Evolutionary conservation across 208 protist genomes (phyloP).

Genomic region (Leishmania aethiopica): DNA sequence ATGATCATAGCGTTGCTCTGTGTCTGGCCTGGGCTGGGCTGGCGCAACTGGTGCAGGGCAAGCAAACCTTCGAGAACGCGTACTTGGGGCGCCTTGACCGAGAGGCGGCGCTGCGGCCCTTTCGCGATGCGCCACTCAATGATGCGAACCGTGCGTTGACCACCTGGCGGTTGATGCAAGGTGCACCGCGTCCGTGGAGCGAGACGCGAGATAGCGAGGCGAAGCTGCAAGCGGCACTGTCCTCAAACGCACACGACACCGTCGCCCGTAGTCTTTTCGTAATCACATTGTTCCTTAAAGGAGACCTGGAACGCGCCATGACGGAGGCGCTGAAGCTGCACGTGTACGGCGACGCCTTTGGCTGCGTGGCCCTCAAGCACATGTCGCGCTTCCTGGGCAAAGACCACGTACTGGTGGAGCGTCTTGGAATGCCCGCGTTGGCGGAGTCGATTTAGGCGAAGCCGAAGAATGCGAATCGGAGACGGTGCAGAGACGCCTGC

Average conservation of each 20-base stretch:
- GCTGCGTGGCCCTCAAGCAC: constrained; percentile 53
- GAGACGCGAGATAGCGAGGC: constrained; percentile 61
- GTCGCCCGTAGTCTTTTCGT: constrained; percentile 59
- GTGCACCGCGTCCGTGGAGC: constrained; percentile 45
- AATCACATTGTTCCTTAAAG: constrained; percentile 79
- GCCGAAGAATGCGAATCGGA: background rate
- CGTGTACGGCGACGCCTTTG: constrained; percentile 46
- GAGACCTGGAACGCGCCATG: constrained; percentile 82
- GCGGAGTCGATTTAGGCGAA: background rate
- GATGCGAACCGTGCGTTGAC: constrained; percentile 58
- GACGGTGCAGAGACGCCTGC: background rate
- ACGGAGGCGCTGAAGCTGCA: constrained; percentile 87
- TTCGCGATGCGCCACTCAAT: constrained; percentile 46
- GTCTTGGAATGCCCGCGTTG: constrained; percentile 27
- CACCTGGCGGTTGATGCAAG: constrained; percentile 42
- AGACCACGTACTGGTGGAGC: constrained; percentile 53
- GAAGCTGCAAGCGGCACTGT: constrained; percentile 44
- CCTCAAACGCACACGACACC: constrained; percentile 39
- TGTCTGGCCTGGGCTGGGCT: constrained; percentile 71
- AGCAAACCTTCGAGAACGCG: constrained; percentile 26
- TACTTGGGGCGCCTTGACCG: constrained; percentile 40
- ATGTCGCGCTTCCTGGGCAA: constrained; percentile 65
- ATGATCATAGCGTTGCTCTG: constrained; percentile 62
- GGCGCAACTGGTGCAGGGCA: constrained; percentile 68
- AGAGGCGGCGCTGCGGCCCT: constrained; percentile 24